These are phyloP conservation scores for Ogataea polymorpha DNA, from an alignment of 805 yeast species.

Conservation along the genomic window DNA sequence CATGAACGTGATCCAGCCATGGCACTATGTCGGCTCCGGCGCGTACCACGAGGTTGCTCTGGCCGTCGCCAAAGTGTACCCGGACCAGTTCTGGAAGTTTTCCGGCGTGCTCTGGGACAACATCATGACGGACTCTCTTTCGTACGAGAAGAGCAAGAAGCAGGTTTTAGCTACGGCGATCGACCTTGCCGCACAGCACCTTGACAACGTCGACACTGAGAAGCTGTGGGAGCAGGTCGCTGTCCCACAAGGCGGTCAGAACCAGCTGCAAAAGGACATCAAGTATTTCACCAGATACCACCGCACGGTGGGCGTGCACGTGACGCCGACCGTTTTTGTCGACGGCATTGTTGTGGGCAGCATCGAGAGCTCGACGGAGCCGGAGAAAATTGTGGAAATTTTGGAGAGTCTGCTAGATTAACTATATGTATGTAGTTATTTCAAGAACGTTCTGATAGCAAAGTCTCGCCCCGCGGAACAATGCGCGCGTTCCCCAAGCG, in stretches of 20 bases:
- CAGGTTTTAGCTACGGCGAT: conserved; percentile 54
- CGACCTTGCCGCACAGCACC: conserved; percentile 39
- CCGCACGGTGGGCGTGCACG: conserved; percentile 76
- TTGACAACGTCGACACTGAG: conserved; percentile 34
- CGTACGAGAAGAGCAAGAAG: conserved; percentile 50
- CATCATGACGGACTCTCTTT: conserved; percentile 62
- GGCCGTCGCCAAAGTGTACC: conserved; percentile 59
- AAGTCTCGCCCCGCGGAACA: too few species aligned
- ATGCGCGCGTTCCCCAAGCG: not conserved
- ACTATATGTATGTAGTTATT: not conserved
- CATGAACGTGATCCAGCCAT: conserved; percentile 80
- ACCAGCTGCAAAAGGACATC: conserved; percentile 52
- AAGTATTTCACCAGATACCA: conserved; percentile 72
- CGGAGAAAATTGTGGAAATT: conserved; percentile 41
- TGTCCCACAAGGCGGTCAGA: conserved; percentile 26
- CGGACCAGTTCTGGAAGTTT: conserved; percentile 54
- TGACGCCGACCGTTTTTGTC: conserved; percentile 76
- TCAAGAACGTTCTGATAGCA: too few species aligned
- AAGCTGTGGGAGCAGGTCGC: conserved; percentile 35
- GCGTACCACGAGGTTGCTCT: conserved; percentile 68
- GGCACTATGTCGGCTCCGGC: conserved; percentile 74
- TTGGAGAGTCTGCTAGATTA: conserved; percentile 31
- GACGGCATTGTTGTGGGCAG: conserved; percentile 60
- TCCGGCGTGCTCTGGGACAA: conserved; percentile 54
- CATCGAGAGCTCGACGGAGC: conserved; percentile 61